Evolutionary conservation across 495 filamentous ascomycete genomes (phyloP), one percentile per base, ranked within the genome.

Genomic region (Lepidopterella palustris): DNA sequence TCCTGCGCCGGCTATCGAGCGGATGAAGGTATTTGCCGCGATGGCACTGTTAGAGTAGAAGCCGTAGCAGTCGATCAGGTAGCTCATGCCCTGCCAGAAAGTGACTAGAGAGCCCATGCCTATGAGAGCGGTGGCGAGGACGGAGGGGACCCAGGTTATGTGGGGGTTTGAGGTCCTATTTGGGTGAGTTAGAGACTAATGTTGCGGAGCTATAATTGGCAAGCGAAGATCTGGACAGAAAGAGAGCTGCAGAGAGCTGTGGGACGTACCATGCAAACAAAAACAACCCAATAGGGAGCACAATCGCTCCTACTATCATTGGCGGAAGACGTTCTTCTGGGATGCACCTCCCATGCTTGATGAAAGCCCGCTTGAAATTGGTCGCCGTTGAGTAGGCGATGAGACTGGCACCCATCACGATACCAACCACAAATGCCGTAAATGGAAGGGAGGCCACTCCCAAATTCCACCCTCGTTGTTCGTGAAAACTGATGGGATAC

Each of bases 391-490:
- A 66, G 48, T 57, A 66, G 18, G 63, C 58, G 49, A 63, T 66
- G 3, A 65, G 3, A 39, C 15, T 54, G 28, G 56, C 52, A 45
- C 67, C 64, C 10, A 68, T 15, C 13, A 60, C 2, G 57, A 64
- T 62, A 13, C 62, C 62, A 15, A 65, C 58, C 26, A 65, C 55
- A 42, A 69, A 62, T 27, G 61, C 49, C 27, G 50, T 54, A 57
- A 75, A 71, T 11, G 73, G 70, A 39, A 75, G 65, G 25, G 60
- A 59, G 57, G 57, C 62, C 42, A 70, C 63, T n/a, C 66, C 68
- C 5, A 67, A 59, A 45, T 45, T 61, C 70, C 69, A 74, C 40
- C 69, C 66, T 9, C 73, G 68, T 39, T 69, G 55, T 56, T 71
- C 61, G 35, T 62, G 45, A 57, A 68, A 75, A 8, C 64, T 62